Conservation (phyloP, 2,329 filamentous ascomycete species). For the Colletotrichum sp. region DNA sequence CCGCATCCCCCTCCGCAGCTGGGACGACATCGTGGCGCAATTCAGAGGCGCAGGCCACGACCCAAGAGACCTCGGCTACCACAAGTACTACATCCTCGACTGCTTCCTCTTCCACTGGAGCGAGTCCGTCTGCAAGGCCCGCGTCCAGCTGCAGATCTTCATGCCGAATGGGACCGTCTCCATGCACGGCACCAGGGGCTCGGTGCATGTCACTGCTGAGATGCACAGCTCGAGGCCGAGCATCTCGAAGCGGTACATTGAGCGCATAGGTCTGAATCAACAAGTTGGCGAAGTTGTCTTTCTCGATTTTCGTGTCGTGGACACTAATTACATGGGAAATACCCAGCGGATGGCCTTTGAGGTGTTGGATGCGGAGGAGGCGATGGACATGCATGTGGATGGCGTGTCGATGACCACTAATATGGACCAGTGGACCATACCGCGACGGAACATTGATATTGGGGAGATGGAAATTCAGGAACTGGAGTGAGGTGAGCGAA, state of each 20-base stretch:
- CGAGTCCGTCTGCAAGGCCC: not conserved
- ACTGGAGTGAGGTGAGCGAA: no score
- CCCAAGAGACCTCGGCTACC: not conserved
- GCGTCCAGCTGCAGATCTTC: not conserved
- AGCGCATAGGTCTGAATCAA: not conserved
- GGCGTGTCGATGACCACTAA: not conserved
- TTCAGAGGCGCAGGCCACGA: not conserved
- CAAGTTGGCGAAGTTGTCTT: not conserved
- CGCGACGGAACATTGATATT: not conserved
- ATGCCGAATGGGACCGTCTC: not conserved
- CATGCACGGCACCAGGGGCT: not conserved
- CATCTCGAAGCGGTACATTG: not conserved
- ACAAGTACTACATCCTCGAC: conserved; percentile 1
- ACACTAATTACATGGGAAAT: not conserved
- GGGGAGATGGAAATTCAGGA: not conserved
- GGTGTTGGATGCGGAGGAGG: not conserved
- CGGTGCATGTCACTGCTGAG: not conserved
- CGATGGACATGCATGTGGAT: not conserved
- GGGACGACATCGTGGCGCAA: not conserved
- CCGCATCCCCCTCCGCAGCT: not conserved
- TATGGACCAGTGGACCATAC: not conserved
- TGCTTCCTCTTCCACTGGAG: not conserved
- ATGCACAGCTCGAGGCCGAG: not conserved
- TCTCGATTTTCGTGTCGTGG: not conserved
- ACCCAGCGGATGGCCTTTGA: not conserved